phyloP scores from a whole-genome alignment of 805 yeast genomes.

The Sugiyamaella floridensis region DNA sequence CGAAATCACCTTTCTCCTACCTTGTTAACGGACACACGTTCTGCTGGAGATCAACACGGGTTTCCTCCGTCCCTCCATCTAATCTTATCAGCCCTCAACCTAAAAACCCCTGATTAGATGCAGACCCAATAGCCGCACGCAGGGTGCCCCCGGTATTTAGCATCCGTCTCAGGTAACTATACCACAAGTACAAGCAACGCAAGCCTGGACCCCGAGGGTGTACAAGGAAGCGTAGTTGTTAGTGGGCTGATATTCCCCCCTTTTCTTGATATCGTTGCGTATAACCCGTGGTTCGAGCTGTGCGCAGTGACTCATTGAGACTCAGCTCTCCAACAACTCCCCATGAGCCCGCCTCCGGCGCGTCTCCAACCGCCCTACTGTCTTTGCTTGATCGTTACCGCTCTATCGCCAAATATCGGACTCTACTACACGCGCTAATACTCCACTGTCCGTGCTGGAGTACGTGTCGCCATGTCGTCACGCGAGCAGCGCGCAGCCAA shows the following conservation, averaged over 20 bases:
- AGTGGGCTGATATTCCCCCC: no score
- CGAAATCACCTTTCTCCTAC: no score
- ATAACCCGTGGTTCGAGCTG: no score
- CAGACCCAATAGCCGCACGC: not conserved
- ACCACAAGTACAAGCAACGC: not conserved
- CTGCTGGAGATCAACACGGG: not conserved
- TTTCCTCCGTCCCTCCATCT: not conserved
- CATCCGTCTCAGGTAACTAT: not conserved
- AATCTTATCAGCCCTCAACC: not conserved
- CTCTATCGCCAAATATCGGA: no score
- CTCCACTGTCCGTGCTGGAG: no score
- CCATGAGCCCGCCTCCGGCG: not conserved
- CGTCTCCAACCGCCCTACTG: not conserved
- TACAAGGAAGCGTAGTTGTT: no score
- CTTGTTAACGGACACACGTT: no score
- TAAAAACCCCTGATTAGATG: not conserved
- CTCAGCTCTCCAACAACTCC: not conserved
- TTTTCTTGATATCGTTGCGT: no score
- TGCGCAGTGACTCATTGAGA: not conserved
- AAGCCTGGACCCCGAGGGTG: no score
- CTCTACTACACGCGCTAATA: no score
- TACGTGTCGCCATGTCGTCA: not conserved
- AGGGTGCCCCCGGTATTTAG: not conserved
- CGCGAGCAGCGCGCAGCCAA: conserved; percentile 8
- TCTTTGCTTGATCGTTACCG: not conserved